A percentile compares a stretch with the other conserved stretches of the same genome.
Evolutionary conservation across 2,329 filamentous ascomycete species (phyloP).

Genomic region (Verticillium dahliae): DNA sequence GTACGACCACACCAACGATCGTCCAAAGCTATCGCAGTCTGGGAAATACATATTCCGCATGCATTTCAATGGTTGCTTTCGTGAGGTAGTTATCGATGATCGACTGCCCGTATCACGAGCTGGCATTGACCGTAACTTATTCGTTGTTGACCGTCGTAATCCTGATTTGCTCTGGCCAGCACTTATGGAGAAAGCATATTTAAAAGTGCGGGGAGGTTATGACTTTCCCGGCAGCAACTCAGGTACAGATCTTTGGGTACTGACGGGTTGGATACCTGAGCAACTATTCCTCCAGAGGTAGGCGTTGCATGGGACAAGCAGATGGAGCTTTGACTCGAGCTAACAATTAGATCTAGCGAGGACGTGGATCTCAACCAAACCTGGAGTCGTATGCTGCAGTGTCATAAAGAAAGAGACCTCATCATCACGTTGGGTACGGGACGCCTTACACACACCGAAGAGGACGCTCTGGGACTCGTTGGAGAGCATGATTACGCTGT

Average conservation of each 20-base stretch:
- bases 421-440: constrained; percentile 89
- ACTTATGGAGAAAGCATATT: constrained; percentile 88
- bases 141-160: constrained; percentile 82
- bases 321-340: neutral
- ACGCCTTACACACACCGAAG: constrained; percentile 67
- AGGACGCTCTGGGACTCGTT: constrained; percentile 73
- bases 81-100: constrained; percentile 84
- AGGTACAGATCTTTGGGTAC: constrained; percentile 84
- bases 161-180: constrained; percentile 84
- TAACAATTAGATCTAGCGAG: constrained; percentile 44
- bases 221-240: constrained; percentile 98
- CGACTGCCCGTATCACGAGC: constrained; percentile 67
- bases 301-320: constrained; percentile 5
- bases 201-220: constrained; percentile 92
- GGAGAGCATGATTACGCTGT: constrained; percentile 94
- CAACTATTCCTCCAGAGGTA: constrained; percentile 82
- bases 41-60: constrained; percentile 91
- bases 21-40: constrained; percentile 62
- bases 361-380: constrained; percentile 69
- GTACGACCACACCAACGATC: constrained; percentile 51
- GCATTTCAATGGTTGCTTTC: constrained; percentile 91
- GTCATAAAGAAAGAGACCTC: constrained; percentile 72
- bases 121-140: constrained; percentile 62
- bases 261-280: constrained; percentile 95
- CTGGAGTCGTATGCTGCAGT: constrained; percentile 70